Evolutionary conservation across 805 yeast species (phyloP), one percentile per base, ranked within the genome.

Genomic region (Myxozyma kluyveri): DNA sequence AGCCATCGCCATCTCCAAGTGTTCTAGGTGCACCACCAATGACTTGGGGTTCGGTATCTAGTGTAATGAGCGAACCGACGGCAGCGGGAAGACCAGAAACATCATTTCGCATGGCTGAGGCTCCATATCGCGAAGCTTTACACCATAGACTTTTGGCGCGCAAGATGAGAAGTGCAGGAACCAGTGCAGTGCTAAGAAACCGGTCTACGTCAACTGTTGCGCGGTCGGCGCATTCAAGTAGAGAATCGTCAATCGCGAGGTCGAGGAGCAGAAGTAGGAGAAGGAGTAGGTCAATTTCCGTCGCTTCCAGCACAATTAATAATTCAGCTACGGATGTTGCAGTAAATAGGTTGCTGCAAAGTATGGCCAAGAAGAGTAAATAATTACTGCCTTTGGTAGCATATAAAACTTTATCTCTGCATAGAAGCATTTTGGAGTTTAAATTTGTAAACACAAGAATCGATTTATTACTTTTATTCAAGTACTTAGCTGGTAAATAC

Each of bases 121-220:
- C 54, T 9, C 57, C 60, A 7, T 36, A 36, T 27, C 54, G 60
- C 19, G 60, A 56, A 9, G 54, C 49, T 21, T 21, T 56, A n/a
- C 60, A 56, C 26, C 55, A 49, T 22, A 37, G 42, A 31, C 40
- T 55, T 5, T 27, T 44, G 17, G 38, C 57, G n/a, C 22, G 21
- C 41, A 33, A 43, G 2, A n/a, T 26, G 10, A 18, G 22, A 12
- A 29, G 45, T 2, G 19, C 47, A 21, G 6, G 39, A n/a, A 17
- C 39, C 10, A 17, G 39, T n/a, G n/a, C n/a, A n/a, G n/a, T n/a
- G n/a, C n/a, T n/a, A n/a, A n/a, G n/a, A n/a, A n/a, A n/a, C n/a
- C n/a, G n/a, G n/a, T n/a, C n/a, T n/a, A n/a, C n/a, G n/a, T n/a
- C n/a, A n/a, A n/a, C n/a, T n/a, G n/a, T n/a, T n/a, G n/a, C 39